These are phyloP conservation scores for Goffeauzyma gilvescens DNA, from an alignment of 768 basidiomycete species.

Conservation along the genomic window DNA sequence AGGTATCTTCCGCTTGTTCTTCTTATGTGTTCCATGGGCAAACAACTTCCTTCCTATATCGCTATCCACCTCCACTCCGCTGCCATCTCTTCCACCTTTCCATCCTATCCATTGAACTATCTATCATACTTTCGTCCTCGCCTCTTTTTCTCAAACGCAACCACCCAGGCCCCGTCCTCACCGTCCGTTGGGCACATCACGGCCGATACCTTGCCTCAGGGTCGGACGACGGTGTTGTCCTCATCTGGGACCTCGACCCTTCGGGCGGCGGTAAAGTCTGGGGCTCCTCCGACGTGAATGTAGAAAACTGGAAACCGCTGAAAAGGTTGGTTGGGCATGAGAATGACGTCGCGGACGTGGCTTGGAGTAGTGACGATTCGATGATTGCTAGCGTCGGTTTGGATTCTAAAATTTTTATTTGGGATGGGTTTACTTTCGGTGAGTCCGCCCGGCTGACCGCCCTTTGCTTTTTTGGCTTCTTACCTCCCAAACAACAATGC, in stretches of 20 bases:
- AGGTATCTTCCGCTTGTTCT: no score
- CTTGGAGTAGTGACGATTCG: constrained; percentile 82
- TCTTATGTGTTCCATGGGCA: no score
- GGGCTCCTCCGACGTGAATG: constrained; percentile 86
- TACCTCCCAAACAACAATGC: no score
- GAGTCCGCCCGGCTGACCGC: constrained; percentile 15
- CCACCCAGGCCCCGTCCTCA: constrained; percentile 50
- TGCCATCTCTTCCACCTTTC: no score
- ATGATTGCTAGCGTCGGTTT: constrained; percentile 85
- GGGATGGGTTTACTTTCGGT: constrained; percentile 87
- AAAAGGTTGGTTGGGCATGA: constrained; percentile 83
- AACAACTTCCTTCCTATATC: no score
- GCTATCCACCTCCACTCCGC: no score
- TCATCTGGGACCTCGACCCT: constrained; percentile 97
- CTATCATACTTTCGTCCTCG: no score
- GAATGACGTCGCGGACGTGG: constrained; percentile 80
- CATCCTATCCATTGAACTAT: no score
- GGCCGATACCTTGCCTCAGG: constrained; percentile 89
- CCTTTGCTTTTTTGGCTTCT: no score
- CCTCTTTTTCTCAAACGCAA: not conserved
- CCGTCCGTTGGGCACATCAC: constrained; percentile 81
- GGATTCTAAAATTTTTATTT: constrained; percentile 76
- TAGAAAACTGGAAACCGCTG: constrained; percentile 91
- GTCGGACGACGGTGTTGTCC: constrained; percentile 82
- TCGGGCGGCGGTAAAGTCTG: constrained; percentile 68